Percentiles rank a stretch among this genome's conserved stretches.
These are phyloP conservation scores for Cordyceps sp. DNA, from an alignment of 2,329 filamentous ascomycete species.

Conservation along the genomic window DNA sequence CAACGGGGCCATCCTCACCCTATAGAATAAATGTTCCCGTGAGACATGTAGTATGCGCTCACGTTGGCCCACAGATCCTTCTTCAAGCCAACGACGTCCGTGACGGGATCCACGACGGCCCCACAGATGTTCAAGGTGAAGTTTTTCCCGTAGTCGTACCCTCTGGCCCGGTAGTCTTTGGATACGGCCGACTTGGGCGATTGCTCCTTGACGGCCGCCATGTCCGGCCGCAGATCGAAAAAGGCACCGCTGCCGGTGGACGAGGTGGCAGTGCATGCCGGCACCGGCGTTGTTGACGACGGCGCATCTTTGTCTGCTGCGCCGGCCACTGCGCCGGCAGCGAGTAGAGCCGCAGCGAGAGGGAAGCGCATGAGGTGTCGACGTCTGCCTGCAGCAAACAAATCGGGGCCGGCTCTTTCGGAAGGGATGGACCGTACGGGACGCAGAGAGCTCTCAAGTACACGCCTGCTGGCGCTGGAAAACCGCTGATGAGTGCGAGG, in stretches of 20 bases:
- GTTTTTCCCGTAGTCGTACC: conserved; percentile 64
- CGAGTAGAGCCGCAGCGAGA: conserved; percentile 14
- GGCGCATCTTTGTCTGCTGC: conserved; percentile 20
- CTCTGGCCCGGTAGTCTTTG: conserved; percentile 45
- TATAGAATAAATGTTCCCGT: conserved; percentile 54
- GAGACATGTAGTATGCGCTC: conserved; percentile 57
- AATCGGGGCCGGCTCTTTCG: too few relatives aligned
- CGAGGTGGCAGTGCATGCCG: conserved; percentile 38
- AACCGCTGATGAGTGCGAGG: background rate
- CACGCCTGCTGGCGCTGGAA: background rate
- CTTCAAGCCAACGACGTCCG: conserved; percentile 47
- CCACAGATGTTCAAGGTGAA: conserved; percentile 75
- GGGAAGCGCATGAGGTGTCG: conserved; percentile 11
- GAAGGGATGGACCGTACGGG: background rate
- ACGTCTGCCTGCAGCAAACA: too few relatives aligned
- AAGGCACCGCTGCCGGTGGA: conserved; percentile 38
- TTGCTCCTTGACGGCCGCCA: conserved; percentile 29
- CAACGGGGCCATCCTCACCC: conserved; percentile 36
- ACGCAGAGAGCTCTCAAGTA: background rate
- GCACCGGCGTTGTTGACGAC: conserved; percentile 18
- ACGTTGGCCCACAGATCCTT: conserved; percentile 51
- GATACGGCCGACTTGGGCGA: conserved; percentile 22
- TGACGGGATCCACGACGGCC: conserved; percentile 50
- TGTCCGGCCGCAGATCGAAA: conserved; percentile 41
- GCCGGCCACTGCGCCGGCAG: conserved; percentile 16